These are phyloP conservation scores for Fusarium concolor DNA, from an alignment of 2,329 filamentous ascomycete genomes.

Conservation along the genomic window DNA sequence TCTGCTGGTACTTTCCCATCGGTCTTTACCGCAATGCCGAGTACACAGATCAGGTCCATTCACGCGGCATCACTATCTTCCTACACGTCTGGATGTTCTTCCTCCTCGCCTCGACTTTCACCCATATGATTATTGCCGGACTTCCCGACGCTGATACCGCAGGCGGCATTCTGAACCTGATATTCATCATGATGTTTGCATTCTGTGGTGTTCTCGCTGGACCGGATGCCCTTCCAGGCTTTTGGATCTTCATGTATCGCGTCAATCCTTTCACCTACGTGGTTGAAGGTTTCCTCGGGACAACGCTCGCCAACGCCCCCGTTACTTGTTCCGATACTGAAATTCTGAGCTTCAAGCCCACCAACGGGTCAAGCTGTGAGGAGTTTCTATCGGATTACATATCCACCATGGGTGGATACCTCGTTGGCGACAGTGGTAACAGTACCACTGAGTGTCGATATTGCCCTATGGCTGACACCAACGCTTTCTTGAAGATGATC, in stretches of 20 bases:
- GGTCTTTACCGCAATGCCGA: conserved; percentile 70
- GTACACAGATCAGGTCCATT: conserved; percentile 58
- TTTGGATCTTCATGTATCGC: conserved; percentile 84
- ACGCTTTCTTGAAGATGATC: conserved; percentile 54
- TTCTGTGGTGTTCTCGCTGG: conserved; percentile 74
- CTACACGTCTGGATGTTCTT: conserved; percentile 72
- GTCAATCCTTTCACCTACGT: conserved; percentile 81
- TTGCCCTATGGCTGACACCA: conserved; percentile 49
- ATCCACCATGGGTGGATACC: conserved; percentile 1
- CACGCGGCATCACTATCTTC: conserved; percentile 71
- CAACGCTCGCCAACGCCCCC: conserved; percentile 68
- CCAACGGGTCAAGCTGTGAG: background rate
- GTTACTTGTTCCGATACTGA: conserved; percentile 8
- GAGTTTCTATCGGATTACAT: conserved; percentile 12
- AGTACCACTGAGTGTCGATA: conserved; percentile 56
- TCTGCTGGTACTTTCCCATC: conserved; percentile 76
- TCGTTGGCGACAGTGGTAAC: background rate
- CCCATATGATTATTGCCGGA: conserved; percentile 72
- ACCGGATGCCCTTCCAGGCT: conserved; percentile 70
- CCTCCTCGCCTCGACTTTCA: conserved; percentile 73
- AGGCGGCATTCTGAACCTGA: conserved; percentile 72
- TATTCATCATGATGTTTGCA: conserved; percentile 71
- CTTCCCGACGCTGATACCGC: conserved; percentile 72
- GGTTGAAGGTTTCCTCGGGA: conserved; percentile 72
- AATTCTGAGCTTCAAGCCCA: conserved; percentile 4